Conservation (phyloP, 2,329 filamentous ascomycete genomes). For the Emergomyces orientalis region DNA sequence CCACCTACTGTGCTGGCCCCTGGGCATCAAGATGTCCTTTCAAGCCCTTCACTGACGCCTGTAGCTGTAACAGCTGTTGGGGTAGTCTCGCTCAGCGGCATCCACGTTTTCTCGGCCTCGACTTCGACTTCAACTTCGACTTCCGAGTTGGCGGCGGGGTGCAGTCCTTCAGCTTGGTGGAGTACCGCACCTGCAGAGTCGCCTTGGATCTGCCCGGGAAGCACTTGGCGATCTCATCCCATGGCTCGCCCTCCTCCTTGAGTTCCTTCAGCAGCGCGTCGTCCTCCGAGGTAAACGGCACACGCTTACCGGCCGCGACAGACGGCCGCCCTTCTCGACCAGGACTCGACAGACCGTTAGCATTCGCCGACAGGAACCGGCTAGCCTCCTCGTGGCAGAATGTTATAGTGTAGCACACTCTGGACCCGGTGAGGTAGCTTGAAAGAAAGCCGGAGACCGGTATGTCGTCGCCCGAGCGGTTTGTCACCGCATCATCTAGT, state of each 20-base stretch:
- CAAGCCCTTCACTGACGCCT: no score
- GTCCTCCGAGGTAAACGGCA: conserved; percentile 1
- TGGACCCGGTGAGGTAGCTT: conserved; percentile 3
- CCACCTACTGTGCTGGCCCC: not conserved
- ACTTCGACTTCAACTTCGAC: conserved; percentile 5
- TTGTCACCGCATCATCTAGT: conserved; percentile 5
- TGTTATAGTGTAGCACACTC: conserved; percentile 9
- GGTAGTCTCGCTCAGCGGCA: conserved; percentile 4
- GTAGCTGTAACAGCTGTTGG: not conserved
- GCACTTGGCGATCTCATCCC: conserved; percentile 7
- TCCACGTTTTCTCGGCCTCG: no score
- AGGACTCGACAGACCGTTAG: conserved; percentile 2
- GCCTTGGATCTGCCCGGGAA: conserved; percentile 6
- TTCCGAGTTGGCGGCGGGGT: not conserved
- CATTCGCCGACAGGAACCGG: not conserved
- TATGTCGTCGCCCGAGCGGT: not conserved
- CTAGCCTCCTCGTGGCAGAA: conserved; percentile 6
- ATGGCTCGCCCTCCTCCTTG: conserved; percentile 10
- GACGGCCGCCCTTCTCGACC: not conserved
- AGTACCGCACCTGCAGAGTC: conserved; percentile 7
- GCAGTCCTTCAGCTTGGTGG: conserved; percentile 6
- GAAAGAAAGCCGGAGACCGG: conserved; percentile 5
- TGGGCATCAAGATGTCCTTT: not conserved
- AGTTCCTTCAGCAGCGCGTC: conserved; percentile 13
- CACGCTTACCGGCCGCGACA: not conserved